Evolutionary conservation across 805 yeast genomes (phyloP), one percentile per base, ranked within the genome.

Genomic region (Schwanniomyces occidentalis): DNA sequence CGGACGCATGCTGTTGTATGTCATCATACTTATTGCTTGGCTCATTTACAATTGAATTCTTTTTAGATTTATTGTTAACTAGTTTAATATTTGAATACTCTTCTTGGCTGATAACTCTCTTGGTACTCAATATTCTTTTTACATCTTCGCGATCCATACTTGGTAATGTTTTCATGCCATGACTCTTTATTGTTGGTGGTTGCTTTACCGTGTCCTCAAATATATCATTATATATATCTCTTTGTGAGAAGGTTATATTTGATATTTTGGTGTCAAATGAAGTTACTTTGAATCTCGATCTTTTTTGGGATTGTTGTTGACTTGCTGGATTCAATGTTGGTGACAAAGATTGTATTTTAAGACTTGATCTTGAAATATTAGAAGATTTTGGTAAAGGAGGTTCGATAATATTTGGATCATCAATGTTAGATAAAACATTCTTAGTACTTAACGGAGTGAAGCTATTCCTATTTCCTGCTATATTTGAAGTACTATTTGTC

Each of bases 111-210:
- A 69, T 57, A 6, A 61, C 62, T 24, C 57, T 53, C 36, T 65
- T 67, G 34, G 66, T 52, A 37, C 51, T 58, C 48, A 66, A 48
- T 21, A 71, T 69, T 37, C 58, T 54, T 43, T 63, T 58, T 7
- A 71, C 68, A 35, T 71, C 75, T 27, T 66, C 65, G 10, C 60
- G 54, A 38, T 69, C 73, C 75, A 71, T 71, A 42, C 75, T 69
- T 30, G 76, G 75, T 29, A 70, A 57, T 2, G 75, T 69, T 37
- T 63, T 68, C 74, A 71, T 70, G 10, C 75, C 75, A 19, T 50
- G 52, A n/a, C 70, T 51, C 37, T 56, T 60, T 16, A 71, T 71
- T 4, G 75, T 70, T n/a, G 67, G 58, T 35, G 56, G 38, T 15
- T 49, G 51, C 10, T 25, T 21, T 8, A 29, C 18, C 3, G 35